Evolutionary conservation across 208 protist genomes (phyloP).

Genomic region (Herpetomonas muscarum): DNA sequence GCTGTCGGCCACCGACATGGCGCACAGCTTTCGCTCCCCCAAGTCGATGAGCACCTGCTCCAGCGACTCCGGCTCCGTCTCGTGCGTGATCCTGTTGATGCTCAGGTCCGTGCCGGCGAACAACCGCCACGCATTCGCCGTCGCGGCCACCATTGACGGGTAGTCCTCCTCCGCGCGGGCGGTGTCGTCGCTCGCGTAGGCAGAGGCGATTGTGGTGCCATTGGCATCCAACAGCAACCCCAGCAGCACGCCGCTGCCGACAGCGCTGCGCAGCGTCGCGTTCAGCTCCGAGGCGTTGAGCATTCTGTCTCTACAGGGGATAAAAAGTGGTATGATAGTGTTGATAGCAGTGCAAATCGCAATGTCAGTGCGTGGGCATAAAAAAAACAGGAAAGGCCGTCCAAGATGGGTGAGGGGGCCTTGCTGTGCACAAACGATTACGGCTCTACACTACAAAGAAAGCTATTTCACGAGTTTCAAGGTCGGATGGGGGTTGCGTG

Average conservation of each 20-base stretch:
- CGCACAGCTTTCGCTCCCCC: constrained; percentile 57
- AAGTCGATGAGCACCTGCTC: constrained; percentile 75
- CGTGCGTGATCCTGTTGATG: constrained; percentile 53
- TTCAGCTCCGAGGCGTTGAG: constrained; percentile 67
- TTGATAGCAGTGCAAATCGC: too few relatives aligned
- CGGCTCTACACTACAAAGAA: too few relatives aligned
- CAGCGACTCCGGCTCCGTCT: constrained; percentile 56
- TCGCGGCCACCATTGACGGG: constrained; percentile 49
- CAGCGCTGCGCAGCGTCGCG: constrained; percentile 26
- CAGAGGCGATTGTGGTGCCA: constrained; percentile 54
- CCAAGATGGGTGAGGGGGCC: too few relatives aligned
- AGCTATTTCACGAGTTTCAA: too few relatives aligned
- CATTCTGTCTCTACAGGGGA: constrained; percentile 26
- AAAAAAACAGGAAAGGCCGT: too few relatives aligned
- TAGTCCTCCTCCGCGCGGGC: constrained; percentile 32
- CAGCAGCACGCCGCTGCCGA: constrained; percentile 58
- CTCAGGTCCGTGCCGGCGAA: constrained; percentile 55
- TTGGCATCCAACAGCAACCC: constrained; percentile 50
- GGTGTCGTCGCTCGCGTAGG: constrained; percentile 13
- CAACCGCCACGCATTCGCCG: constrained; percentile 73
- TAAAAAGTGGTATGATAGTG: neutral
- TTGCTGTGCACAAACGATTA: too few relatives aligned
- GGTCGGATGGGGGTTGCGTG: too few relatives aligned
- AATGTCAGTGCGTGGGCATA: too few relatives aligned
- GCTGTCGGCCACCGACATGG: constrained; percentile 63